phyloP scores from a whole-genome alignment of 306 rosid genomes.

The Quercus rubra region DNA sequence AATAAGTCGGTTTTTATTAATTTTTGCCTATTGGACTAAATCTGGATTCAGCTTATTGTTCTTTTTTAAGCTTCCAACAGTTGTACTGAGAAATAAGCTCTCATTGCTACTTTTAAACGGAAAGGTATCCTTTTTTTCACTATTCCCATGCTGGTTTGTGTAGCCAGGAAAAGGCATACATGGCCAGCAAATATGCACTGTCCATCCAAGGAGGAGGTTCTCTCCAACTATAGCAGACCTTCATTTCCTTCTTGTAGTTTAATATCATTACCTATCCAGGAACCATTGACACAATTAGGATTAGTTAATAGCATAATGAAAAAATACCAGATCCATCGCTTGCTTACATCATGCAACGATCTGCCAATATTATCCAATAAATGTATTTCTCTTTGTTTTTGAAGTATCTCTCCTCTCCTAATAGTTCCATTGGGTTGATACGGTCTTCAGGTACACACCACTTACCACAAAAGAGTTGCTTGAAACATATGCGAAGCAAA shows the following conservation, averaged over 20 bases:
- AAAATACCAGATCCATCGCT: not conserved
- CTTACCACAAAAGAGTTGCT: slow-evolving; percentile 72
- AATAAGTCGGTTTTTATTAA: not conserved
- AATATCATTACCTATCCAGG: not conserved
- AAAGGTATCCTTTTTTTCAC: too few relatives aligned
- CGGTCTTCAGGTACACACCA: slow-evolving; percentile 74
- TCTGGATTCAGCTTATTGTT: not conserved
- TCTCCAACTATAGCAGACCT: too few relatives aligned
- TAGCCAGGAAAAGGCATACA: too few relatives aligned
- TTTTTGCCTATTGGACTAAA: not conserved
- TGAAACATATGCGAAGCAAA: slow-evolving; percentile 69
- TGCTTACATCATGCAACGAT: not conserved
- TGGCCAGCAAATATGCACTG: too few relatives aligned
- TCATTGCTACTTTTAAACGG: too few relatives aligned
- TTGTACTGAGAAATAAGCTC: not conserved
- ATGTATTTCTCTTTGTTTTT: not conserved
- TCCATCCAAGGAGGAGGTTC: too few relatives aligned
- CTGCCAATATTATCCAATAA: not conserved
- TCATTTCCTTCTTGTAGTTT: not conserved
- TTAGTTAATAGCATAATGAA: not conserved
- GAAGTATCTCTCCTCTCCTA: not conserved
- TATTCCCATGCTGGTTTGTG: too few relatives aligned
- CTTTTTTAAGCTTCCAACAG: not conserved
- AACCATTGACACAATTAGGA: not conserved
- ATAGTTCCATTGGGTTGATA: slow-evolving; percentile 21